phyloP scores from a whole-genome alignment of 2,329 filamentous ascomycete species.

The Fusarium guadeloupense region DNA sequence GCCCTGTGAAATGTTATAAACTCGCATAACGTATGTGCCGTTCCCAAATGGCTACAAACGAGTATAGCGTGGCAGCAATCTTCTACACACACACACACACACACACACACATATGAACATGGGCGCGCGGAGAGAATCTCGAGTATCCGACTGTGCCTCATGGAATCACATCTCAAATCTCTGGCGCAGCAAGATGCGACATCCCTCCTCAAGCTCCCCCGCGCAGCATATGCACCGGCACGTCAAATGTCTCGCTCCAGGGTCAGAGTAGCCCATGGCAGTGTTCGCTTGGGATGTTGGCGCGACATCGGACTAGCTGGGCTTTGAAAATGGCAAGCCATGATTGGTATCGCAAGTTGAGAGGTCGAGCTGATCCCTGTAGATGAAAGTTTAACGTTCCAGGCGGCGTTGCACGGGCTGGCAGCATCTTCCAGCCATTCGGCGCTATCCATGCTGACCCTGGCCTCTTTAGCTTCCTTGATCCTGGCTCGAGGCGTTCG shows the following conservation, averaged over 20 bases:
- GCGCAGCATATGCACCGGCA: conserved; percentile 43
- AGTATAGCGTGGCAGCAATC: conserved; percentile 4
- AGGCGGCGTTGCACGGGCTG: conserved; percentile 39
- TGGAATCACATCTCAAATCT: conserved; percentile 36
- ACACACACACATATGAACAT: too few relatives aligned
- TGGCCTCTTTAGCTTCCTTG: conserved; percentile 12
- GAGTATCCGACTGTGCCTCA: conserved; percentile 9
- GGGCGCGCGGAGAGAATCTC: not conserved
- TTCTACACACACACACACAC: not conserved
- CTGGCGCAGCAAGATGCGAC: conserved; percentile 29
- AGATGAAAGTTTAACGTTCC: conserved; percentile 42
- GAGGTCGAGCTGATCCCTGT: conserved; percentile 36
- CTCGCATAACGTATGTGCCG: conserved; percentile 1
- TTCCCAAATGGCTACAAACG: conserved; percentile 15
- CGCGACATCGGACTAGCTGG: conserved; percentile 47
- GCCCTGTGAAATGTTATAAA: conserved; percentile 1
- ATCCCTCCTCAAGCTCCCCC: conserved; percentile 34
- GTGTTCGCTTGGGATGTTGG: conserved; percentile 10
- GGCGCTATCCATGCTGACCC: conserved; percentile 30
- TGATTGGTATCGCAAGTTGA: conserved; percentile 47
- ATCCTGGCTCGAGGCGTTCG: conserved; percentile 23
- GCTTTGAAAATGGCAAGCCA: conserved; percentile 42
- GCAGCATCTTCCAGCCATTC: conserved; percentile 39
- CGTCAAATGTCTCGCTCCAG: conserved; percentile 40
- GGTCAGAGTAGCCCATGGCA: conserved; percentile 27